Base-by-base conservation (phyloP, 192 early-diverging fungal genomes). In the Backusella australiensis region DNA sequence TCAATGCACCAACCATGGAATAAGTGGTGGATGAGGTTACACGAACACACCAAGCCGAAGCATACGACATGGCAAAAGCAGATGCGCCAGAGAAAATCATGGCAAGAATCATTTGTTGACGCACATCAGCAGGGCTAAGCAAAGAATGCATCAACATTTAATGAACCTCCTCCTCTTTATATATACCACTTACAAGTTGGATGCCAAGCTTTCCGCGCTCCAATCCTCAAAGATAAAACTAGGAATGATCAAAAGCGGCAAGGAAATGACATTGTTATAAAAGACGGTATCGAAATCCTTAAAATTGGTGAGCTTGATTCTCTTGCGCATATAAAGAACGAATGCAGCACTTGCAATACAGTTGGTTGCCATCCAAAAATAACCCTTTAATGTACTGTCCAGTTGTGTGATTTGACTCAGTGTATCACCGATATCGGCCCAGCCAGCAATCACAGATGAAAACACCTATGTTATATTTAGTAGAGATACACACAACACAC, bases 201-300 rank as follows among this genome's bases (percentile, higher is more conserved):
- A 89, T 46, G 80, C 80, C 53, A 88, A 75, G 71, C 92, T 90
- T 29, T 86, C 85, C 12, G 82, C 75, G 39, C 84, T 78, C 93
- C 92, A 93, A 77, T 93, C 87, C 67, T 93, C 93, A 73, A 91
- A 86, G 4, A 89, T 59, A 0, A 91, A 74, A 70, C 92, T 94
- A 71, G 92, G 85, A 21, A 90, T 78, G 5, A 93, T 65, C 82
- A 91, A 89, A 15, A 95, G 84, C 11, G 98, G 98, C 65, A 95
- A 83, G 0, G 94, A 93, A 29, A 99, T 85, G 39, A 96, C 75
- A 78, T 97, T 98, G 90, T 99, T 99, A 83, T 96, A 98, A 82
- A 91, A 98, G 12, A 99, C 95, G 6, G 97, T 98, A 84, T 99
- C 98, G 83, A 96, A 97, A 81, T 99, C 98, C 84, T 95, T 96